Evolutionary conservation across 2,329 filamentous ascomycete genomes (phyloP), one percentile per base, ranked within the genome.

Genomic region (Tolypocladium sp.): DNA sequence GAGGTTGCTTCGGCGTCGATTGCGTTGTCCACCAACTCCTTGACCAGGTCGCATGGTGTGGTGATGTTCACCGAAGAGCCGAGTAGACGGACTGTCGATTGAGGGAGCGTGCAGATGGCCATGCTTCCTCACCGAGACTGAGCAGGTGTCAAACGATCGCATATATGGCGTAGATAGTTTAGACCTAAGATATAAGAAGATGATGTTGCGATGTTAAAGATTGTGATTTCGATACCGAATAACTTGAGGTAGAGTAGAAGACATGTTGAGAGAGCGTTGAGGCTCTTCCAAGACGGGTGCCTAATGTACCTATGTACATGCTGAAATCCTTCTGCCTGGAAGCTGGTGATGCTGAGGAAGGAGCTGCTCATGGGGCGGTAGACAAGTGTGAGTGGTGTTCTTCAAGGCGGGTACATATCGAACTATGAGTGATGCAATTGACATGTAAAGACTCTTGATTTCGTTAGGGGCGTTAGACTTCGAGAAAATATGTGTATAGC

Each of bases 21-120:
- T 51, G 88, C 80, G 70, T 93, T 92, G 65, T 92, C 90, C 38
- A 92, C 71, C 4, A 92, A 82, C 71, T 92, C 90, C 68, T 92
- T 92, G 65, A 91, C 81, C 2, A 90, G 74, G 13, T 82, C 80
- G 15, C 77, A 73, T 0, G 89, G 80, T 9, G 83, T 82, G 6
- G 80, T 77, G 56, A 92, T 79, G 53, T 80, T 78, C 64, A 86
- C 77, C 3, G 82, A 77, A 9, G 88, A 84, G 41, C 84, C 81
- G 8, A 92, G 76, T 13, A 83, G 79, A 54, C 80, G 79, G 27
- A 80, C 74, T 17, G 81, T 78, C 3, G 76, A 71, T 42, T 74
- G 65, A 2, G 82, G 74, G 9, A 88, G 74, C 27, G 75, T 68
- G 58, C 70, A 67, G 59, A 88, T 84, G 46, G 77, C 63, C 80